Evolutionary conservation across 2,329 filamentous ascomycete genomes (phyloP).

Genomic region (Lojkania enalia): DNA sequence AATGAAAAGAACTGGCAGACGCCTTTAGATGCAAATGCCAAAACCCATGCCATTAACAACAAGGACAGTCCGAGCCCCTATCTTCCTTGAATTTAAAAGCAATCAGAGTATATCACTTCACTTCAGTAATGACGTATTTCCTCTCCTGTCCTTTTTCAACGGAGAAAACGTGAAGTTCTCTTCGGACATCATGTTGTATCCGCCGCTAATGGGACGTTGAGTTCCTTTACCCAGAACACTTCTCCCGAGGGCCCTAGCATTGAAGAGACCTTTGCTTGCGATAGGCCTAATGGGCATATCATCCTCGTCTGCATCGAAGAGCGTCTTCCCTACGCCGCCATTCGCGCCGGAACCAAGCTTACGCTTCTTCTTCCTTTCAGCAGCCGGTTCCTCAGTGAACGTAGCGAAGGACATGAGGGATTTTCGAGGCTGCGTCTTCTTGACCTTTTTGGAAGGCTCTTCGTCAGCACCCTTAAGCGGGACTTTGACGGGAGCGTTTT

Average conservation of each 20-base stretch:
- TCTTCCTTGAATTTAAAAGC: too few species aligned
- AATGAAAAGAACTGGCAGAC: too few species aligned
- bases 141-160: conserved; percentile 46
- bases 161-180: conserved; percentile 46
- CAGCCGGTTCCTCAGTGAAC: conserved; percentile 45
- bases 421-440: conserved; percentile 50
- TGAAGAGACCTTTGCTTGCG: conserved; percentile 42
- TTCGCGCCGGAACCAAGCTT: conserved; percentile 63
- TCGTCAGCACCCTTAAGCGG: conserved; percentile 42
- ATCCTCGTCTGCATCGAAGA: conserved; percentile 67
- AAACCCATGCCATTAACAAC: too few species aligned
- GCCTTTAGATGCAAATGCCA: too few species aligned
- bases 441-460: conserved; percentile 36
- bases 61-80: too few species aligned
- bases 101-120: too few species aligned
- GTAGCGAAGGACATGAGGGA: conserved; percentile 52
- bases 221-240: conserved; percentile 33
- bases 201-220: conserved; percentile 34
- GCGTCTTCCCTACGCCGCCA: conserved; percentile 60
- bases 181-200: conserved; percentile 41
- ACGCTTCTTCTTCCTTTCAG: conserved; percentile 61
- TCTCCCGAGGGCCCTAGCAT: conserved; percentile 42
- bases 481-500: conserved; percentile 40
- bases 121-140: conserved; percentile 3
- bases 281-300: conserved; percentile 37